phyloP scores from a whole-genome alignment of 306 rosid species.

The Ormosia semicastrata region DNA sequence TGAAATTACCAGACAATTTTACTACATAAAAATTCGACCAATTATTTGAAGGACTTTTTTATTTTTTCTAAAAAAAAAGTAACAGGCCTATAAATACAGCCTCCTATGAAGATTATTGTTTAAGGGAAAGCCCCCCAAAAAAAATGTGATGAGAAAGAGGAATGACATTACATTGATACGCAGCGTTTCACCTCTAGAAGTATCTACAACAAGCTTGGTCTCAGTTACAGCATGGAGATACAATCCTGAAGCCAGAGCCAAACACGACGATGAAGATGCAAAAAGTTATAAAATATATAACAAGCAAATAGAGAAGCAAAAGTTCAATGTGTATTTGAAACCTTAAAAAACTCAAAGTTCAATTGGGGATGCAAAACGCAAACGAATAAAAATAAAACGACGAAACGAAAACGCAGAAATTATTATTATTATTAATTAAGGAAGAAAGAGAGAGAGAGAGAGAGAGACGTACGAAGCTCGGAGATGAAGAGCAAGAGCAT shows the following conservation, averaged over 20 bases:
- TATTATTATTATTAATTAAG: too few relatives aligned
- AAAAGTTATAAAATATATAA: background rate
- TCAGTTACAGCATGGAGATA: conserved; percentile 89
- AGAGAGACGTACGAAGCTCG: conserved; percentile 69
- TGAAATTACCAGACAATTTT: background rate
- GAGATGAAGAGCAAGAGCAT: conserved; percentile 93
- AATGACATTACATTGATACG: conserved; percentile 80
- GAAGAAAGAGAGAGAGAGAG: background rate
- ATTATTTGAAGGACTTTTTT: background rate
- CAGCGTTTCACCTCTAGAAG: conserved; percentile 94
- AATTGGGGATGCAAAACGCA: background rate
- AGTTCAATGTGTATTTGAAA: background rate
- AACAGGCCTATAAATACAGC: background rate
- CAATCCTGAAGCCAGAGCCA: conserved; percentile 50
- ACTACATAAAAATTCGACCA: background rate
- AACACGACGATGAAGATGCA: conserved; percentile 1
- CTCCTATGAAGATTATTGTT: background rate
- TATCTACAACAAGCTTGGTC: conserved; percentile 89
- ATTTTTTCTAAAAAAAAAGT: background rate
- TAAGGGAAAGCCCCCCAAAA: background rate
- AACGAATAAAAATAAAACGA: background rate
- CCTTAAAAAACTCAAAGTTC: background rate
- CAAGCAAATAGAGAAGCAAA: background rate
- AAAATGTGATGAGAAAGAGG: background rate
- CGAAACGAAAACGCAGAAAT: background rate